These are phyloP conservation scores for Trapa incisa DNA, from an alignment of 345 rosid genomes.

Conservation along the genomic window DNA sequence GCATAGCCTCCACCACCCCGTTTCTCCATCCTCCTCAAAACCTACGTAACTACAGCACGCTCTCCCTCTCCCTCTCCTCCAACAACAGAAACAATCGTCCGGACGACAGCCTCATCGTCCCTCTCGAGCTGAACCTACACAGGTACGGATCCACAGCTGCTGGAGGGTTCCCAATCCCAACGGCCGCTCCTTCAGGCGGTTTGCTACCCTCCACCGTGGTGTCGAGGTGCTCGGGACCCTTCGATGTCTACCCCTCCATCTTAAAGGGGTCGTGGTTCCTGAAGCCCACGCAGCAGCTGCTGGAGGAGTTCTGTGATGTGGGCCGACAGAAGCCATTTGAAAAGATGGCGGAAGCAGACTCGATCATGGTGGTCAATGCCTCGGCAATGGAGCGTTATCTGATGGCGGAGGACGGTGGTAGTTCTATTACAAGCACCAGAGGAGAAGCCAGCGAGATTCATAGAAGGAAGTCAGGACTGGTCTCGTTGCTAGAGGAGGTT, in stretches of 20 bases:
- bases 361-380: constrained; percentile 41
- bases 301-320: constrained; percentile 64
- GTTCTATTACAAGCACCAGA: constrained; percentile 2
- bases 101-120: too few relatives aligned
- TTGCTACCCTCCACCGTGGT: constrained; percentile 20
- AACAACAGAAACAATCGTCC: constrained; percentile 9
- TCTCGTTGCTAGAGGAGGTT: constrained; percentile 83
- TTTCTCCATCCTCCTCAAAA: constrained; percentile 33
- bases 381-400: constrained; percentile 13
- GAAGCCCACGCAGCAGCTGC: constrained; percentile 76
- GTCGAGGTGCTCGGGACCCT: constrained; percentile 55
- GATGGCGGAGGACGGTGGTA: constrained; percentile 27
- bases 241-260: constrained; percentile 70
- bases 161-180: too few relatives aligned
- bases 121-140: too few relatives aligned
- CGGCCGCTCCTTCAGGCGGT: constrained; percentile 22
- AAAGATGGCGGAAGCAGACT: constrained; percentile 26
- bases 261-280: constrained; percentile 72
- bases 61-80: constrained; percentile 62
- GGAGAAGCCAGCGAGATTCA: constrained; percentile 36
- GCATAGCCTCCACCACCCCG: constrained; percentile 18
- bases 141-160: too few relatives aligned
- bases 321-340: constrained; percentile 45
- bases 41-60: constrained; percentile 22
- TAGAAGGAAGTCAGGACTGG: constrained; percentile 58